Evolutionary conservation across 768 basidiomycete species (phyloP).

Genomic region (Postia placenta): DNA sequence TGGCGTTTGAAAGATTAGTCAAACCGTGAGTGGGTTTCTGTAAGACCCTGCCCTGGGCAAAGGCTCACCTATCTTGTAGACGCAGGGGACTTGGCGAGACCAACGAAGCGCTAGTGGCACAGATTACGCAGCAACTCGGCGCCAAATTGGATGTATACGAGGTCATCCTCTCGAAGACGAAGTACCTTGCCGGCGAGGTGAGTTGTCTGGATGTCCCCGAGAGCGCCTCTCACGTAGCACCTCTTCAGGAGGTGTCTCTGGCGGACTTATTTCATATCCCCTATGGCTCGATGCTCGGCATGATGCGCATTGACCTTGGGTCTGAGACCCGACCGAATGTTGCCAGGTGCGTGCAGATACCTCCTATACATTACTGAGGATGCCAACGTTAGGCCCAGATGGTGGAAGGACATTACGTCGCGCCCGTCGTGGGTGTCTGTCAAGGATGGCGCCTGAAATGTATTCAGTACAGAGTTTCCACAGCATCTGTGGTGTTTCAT

Average conservation of each 20-base stretch:
- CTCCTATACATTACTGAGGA: background rate
- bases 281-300: slow-evolving; percentile 28
- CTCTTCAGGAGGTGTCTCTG: slow-evolving; percentile 38
- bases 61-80: too few species aligned
- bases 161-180: slow-evolving; percentile 21
- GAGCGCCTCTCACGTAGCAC: background rate
- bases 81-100: slow-evolving; percentile 2
- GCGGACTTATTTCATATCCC: slow-evolving; percentile 57
- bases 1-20: slow-evolving; percentile 44
- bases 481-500: too few species aligned
- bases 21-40: slow-evolving; percentile 27
- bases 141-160: slow-evolving; percentile 24
- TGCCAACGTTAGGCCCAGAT: slow-evolving; percentile 24
- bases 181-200: slow-evolving; percentile 29
- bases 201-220: slow-evolving; percentile 3
- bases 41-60: too few species aligned
- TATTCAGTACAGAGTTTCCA: too few species aligned
- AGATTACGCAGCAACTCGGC: slow-evolving; percentile 4
- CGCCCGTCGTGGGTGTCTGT: slow-evolving; percentile 43
- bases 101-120: background rate
- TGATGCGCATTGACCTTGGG: slow-evolving; percentile 23
- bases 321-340: slow-evolving; percentile 33
- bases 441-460: slow-evolving; percentile 27
- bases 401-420: slow-evolving; percentile 43
- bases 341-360: slow-evolving; percentile 26